Evolutionary conservation across 129 eudicot species (phyloP), one percentile per base, ranked within the genome.

Genomic region (Chrysanthemum lavandulifolium): DNA sequence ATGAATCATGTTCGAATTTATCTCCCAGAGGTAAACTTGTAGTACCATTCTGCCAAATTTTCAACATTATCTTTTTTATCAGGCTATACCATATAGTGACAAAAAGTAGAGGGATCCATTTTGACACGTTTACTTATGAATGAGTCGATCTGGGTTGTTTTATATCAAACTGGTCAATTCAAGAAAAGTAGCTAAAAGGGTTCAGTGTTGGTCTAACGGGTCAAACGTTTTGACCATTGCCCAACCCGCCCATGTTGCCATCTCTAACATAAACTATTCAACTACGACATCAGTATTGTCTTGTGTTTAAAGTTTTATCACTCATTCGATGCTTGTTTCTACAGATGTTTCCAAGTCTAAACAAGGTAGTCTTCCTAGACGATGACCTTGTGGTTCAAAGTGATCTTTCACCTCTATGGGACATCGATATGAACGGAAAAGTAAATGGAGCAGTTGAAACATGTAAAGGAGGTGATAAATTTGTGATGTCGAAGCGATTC

Each of bases 391-490:
- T 93, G 57, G 82, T 90, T 76, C 98, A 93, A 78, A 87, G 86
- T 1, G 98, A 93, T 82, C 95, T 90, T 82, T 76, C 98, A 2
- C 89, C 95, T 77, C 86, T 93, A 50, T 90, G 97, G 97, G 96
- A 93, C 79, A 86, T 93, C n/a, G 87, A 93, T 72, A 93, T 93
- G 96, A 78, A 84, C 8, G 96, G 96, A 65, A 93, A 93, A 76
- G 98, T 93, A 43, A 93, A 93, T 58, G 98, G 96, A 64, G 96
- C 96, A 36, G 98, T 93, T 14, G 86, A 89, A 81, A 87, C 98
- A 52, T 93, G 96, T 56, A 82, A 36, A 21, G 98, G 96, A 74
- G 87, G 71, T 59, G 97, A 93, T 69, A 93, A 82, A 58, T 93
- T 76, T 71, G 96, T 93, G 71, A 87, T 93, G 98, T 89, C 98